These are phyloP conservation scores for Diophrys sp. DNA, from an alignment of 73 alveolate species.

Conservation along the genomic window DNA sequence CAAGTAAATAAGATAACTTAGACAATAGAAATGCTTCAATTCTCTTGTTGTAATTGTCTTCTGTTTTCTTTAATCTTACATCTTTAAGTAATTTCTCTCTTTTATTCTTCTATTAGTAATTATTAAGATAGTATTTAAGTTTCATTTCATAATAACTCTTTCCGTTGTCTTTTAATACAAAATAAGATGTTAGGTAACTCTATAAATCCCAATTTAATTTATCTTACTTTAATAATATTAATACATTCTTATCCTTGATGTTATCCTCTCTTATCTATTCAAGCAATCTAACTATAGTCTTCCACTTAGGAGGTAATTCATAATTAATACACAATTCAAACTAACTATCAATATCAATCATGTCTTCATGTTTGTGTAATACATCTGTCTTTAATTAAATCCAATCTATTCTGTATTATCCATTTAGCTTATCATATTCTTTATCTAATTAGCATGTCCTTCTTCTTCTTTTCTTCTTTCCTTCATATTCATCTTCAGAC, in stretches of 20 bases:
- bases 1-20: background rate
- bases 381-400: too few species aligned
- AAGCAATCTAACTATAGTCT: background rate
- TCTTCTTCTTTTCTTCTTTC: too few species aligned
- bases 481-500: too few species aligned
- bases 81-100: background rate
- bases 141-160: slow-evolving; percentile 10
- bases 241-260: background rate
- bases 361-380: too few species aligned
- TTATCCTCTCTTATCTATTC: background rate
- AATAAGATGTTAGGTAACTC: slow-evolving; percentile 8
- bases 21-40: slow-evolving; percentile 4
- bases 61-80: background rate
- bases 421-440: too few species aligned
- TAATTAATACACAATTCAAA: too few species aligned
- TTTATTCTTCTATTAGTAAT: too few species aligned
- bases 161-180: slow-evolving; percentile 2
- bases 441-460: too few species aligned
- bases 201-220: slow-evolving; percentile 5
- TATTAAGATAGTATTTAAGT: background rate
- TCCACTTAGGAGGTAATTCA: slow-evolving; percentile 9
- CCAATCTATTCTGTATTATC: too few species aligned
- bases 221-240: slow-evolving; percentile 1
- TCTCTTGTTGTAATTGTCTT: background rate
- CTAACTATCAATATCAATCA: too few species aligned